Evolutionary conservation across 2,329 filamentous ascomycete species (phyloP), one percentile per base, ranked within the genome.

Genomic region (Botryotinia convoluta): DNA sequence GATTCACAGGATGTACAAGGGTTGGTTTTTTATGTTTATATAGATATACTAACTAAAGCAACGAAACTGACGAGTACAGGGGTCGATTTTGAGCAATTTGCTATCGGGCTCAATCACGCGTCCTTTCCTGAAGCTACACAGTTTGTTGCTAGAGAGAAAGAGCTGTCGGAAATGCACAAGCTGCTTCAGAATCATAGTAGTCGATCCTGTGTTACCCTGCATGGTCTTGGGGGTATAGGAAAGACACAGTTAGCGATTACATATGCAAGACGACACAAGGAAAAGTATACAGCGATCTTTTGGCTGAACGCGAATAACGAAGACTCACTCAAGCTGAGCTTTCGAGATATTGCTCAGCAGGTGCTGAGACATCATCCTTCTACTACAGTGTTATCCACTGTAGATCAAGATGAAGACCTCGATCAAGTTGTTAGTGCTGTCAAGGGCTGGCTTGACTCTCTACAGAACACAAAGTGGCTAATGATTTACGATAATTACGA

Each of bases 241-340:
- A 86, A 86, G 78, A 85, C 84, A 20, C 81, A 85, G 74, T 77
- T 84, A 39, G 77, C 81, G 4, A 76, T 84, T 9, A 77, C 77
- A 63, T 85, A 83, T 77, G 73, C 79, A 1, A 81, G 79, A 75
- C 71, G 71, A 42, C 74, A 85, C 69, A 77, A 78, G 26, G 70
- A 78, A 16, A 77, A 81, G 9, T 84, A 84, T 74, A 80, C 80
- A 0, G 82, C 82, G 0, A 77, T 83, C 2, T 81, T 86, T 73
- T 86, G 83, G 84, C 51, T 86, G 6, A 83, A 86, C 72, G 80
- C 79, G 8, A 83, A 77, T 57, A 79, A 83, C 44, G 77, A 83
- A 76, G 74, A 77, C 20, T 81, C 81, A 8, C 72, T 86, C 3
- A 79, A 81, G 73, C 79, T 81, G 60, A 83, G 83, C 76, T 83